These are phyloP conservation scores for Acacia pycnantha DNA, from an alignment of 331 rosid species.

Conservation along the genomic window DNA sequence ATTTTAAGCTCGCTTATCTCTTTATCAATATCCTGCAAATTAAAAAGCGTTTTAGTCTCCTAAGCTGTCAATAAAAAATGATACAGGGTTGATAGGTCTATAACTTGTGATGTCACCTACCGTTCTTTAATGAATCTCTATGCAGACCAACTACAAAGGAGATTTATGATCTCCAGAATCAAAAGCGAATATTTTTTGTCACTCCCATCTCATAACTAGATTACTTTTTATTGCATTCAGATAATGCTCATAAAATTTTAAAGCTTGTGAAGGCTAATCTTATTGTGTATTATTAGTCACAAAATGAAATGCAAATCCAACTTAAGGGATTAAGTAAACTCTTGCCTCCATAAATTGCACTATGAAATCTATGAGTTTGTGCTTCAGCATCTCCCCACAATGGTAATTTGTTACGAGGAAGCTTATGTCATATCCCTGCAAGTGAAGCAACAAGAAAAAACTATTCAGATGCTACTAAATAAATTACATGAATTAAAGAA, in stretches of 20 bases:
- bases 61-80: background rate
- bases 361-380: conserved; percentile 89
- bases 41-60: conserved; percentile 14
- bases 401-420: conserved; percentile 95
- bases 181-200: conserved; percentile 8
- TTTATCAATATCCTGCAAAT: conserved; percentile 83
- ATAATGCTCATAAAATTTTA: background rate
- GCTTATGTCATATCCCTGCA: conserved; percentile 96
- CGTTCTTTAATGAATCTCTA: background rate
- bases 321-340: conserved; percentile 27
- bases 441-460: conserved; percentile 22
- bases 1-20: conserved; percentile 91
- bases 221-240: background rate
- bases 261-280: background rate
- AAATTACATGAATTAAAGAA: background rate
- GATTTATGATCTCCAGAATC: conserved; percentile 2
- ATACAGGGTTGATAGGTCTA: background rate
- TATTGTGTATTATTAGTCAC: background rate
- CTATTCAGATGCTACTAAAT: conserved; percentile 8
- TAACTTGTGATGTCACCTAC: background rate
- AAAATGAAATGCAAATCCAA: conserved; percentile 23
- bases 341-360: conserved; percentile 99
- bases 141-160: background rate
- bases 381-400: conserved; percentile 94
- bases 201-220: conserved; percentile 1